A percentile compares a stretch with the other conserved stretches of the same genome.
Conservation (phyloP, 1,284 basidiomycete genomes). For the Microbotryum scabiosae region DNA sequence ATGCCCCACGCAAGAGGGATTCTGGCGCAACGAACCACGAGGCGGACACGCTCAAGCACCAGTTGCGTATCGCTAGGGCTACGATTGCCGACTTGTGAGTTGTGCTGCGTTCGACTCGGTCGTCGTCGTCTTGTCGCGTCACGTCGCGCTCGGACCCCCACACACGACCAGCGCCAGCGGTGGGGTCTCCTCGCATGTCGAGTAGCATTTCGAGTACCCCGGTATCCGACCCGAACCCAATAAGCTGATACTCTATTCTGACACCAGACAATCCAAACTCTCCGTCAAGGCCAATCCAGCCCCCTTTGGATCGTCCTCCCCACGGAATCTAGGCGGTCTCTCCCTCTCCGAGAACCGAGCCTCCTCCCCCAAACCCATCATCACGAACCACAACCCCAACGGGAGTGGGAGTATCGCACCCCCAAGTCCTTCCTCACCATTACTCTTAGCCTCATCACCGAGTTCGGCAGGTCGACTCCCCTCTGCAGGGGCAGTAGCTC, state of each 20-base stretch:
- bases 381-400: not conserved
- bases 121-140: not conserved
- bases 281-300: slow-evolving; percentile 15
- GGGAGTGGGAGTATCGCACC: not conserved
- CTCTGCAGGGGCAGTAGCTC: slow-evolving; percentile 8
- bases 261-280: slow-evolving; percentile 18
- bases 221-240: no score
- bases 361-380: slow-evolving; percentile 1
- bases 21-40: slow-evolving; percentile 2
- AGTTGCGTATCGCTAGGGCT: slow-evolving; percentile 15
- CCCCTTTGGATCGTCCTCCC: slow-evolving; percentile 23
- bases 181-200: no score
- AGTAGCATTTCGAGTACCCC: no score
- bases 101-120: not conserved
- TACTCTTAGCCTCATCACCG: not conserved
- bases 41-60: slow-evolving; percentile 13
- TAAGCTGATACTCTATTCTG: not conserved
- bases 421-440: not conserved
- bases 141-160: not conserved
- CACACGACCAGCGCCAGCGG: no score
- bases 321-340: slow-evolving; percentile 8
- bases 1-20: no score
- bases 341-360: not conserved
- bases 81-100: slow-evolving; percentile 20
- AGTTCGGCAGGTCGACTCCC: not conserved